These are phyloP conservation scores for Tetrahymena thermophila DNA, from an alignment of 73 alveolate species.

Conservation along the genomic window DNA sequence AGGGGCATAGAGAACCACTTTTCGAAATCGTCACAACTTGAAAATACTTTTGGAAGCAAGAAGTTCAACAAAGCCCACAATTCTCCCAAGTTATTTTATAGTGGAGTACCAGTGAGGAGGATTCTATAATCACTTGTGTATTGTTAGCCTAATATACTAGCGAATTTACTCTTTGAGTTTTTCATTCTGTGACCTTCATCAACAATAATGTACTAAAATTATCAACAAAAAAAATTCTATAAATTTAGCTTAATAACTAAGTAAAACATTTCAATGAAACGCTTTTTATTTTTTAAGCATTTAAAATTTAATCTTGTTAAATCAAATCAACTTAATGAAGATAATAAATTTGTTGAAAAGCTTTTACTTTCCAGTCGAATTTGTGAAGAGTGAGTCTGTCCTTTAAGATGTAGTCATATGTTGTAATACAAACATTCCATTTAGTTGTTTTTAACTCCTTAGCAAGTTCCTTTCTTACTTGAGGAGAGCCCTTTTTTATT, in stretches of 20 bases:
- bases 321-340: neutral
- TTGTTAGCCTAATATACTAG: slow-evolving; percentile 88
- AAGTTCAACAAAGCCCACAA: slow-evolving; percentile 97
- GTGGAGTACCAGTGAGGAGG: slow-evolving; percentile 97
- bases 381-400: slow-evolving; percentile 79
- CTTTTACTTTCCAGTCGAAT: slow-evolving; percentile 57
- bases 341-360: neutral
- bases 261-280: too few relatives aligned
- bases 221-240: neutral
- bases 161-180: slow-evolving; percentile 90
- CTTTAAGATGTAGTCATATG: slow-evolving; percentile 94
- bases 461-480: slow-evolving; percentile 67
- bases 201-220: slow-evolving; percentile 89
- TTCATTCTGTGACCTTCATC: slow-evolving; percentile 99
- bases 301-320: too few relatives aligned
- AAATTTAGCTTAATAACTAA: too few relatives aligned
- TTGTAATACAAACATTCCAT: slow-evolving; percentile 90
- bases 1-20: slow-evolving; percentile 98
- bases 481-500: slow-evolving; percentile 63
- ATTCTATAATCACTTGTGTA: slow-evolving; percentile 89
- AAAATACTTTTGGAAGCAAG: slow-evolving; percentile 91
- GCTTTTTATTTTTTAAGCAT: too few relatives aligned
- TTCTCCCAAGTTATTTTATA: slow-evolving; percentile 93
- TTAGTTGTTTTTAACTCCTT: slow-evolving; percentile 49
- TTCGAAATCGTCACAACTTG: slow-evolving; percentile 96